These are phyloP conservation scores for Scedosporium boydii DNA, from an alignment of 2,329 filamentous ascomycete genomes.

Conservation along the genomic window DNA sequence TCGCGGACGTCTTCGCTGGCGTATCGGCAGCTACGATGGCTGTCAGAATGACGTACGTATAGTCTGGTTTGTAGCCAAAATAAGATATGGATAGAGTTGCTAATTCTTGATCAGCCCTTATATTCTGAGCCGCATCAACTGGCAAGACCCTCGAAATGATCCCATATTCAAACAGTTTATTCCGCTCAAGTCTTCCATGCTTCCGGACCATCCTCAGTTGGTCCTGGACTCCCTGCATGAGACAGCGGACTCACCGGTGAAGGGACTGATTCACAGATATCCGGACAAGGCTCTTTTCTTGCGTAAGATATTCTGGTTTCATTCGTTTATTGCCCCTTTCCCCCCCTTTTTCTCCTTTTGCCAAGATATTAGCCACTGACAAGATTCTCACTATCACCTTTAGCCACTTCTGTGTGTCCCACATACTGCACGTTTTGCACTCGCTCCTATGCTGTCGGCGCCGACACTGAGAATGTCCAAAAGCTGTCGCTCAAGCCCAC, in stretches of 20 bases:
- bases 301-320: conserved; percentile 28
- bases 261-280: conserved; percentile 54
- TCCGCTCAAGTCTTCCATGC: conserved; percentile 41
- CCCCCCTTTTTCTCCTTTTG: too few species aligned
- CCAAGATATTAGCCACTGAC: background rate
- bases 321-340: too few species aligned
- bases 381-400: background rate
- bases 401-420: conserved; percentile 50
- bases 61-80: background rate
- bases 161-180: conserved; percentile 53
- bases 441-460: conserved; percentile 48
- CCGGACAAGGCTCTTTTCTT: conserved; percentile 53
- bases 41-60: conserved; percentile 41
- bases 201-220: conserved; percentile 44
- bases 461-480: conserved; percentile 39
- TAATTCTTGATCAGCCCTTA: conserved; percentile 35
- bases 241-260: conserved; percentile 42
- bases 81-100: background rate
- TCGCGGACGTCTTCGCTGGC: conserved; percentile 42
- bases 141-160: conserved; percentile 47
- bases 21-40: conserved; percentile 49
- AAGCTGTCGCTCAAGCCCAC: conserved; percentile 32
- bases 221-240: conserved; percentile 51
- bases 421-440: conserved; percentile 57
- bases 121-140: conserved; percentile 48